Conservation (phyloP, 345 rosid species). For the Ceriops tagal region DNA sequence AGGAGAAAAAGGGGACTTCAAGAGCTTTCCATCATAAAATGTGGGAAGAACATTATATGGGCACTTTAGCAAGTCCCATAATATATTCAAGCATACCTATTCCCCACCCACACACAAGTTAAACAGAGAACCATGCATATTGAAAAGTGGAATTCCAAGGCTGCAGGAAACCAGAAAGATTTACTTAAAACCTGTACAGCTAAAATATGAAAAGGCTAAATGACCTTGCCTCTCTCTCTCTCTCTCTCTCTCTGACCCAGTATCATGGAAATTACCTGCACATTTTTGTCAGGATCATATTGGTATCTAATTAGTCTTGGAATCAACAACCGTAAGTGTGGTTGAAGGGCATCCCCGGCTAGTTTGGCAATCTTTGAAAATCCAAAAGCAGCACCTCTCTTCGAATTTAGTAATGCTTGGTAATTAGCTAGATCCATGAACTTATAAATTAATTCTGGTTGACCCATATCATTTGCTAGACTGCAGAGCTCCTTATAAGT, state of each 20-base stretch:
- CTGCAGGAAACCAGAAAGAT: too few species aligned
- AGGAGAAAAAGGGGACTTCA: too few species aligned
- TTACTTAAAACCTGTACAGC: too few species aligned
- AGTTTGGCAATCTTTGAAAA: slow-evolving; percentile 95
- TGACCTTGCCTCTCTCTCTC: too few species aligned
- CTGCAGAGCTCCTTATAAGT: slow-evolving; percentile 94
- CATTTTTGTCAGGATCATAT: slow-evolving; percentile 95
- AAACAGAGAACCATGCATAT: background rate
- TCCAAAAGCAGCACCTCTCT: slow-evolving; percentile 98
- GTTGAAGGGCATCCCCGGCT: slow-evolving; percentile 97
- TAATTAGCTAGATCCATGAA: slow-evolving; percentile 98
- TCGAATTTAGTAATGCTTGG: slow-evolving; percentile 82
- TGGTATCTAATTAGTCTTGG: slow-evolving; percentile 92
- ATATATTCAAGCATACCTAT: too few species aligned
- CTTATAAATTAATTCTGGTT: slow-evolving; percentile 91
- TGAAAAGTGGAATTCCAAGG: background rate
- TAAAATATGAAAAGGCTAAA: background rate
- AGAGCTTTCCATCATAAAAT: too few species aligned
- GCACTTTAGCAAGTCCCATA: too few species aligned
- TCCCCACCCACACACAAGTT: too few species aligned
- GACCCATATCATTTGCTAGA: slow-evolving; percentile 99
- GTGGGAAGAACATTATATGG: too few species aligned
- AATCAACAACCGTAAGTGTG: slow-evolving; percentile 69
- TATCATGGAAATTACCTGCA: slow-evolving; percentile 58
- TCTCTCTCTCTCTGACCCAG: too few species aligned